A percentile compares a stretch with the other conserved stretches of the same genome.
phyloP scores from a whole-genome alignment of 768 basidiomycete genomes.

The Pleurotus tuber-regium region DNA sequence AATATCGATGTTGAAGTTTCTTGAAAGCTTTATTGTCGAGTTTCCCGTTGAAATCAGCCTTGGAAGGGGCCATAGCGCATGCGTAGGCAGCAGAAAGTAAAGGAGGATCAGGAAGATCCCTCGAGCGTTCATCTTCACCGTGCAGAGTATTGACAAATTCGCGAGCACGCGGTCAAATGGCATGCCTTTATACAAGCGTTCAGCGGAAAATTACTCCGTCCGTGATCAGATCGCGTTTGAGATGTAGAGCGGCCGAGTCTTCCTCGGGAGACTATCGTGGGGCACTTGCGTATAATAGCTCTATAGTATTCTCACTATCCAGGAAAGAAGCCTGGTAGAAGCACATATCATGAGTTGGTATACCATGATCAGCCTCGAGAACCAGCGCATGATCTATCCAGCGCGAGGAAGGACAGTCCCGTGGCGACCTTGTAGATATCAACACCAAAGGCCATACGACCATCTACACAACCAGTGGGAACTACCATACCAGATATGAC shows the following conservation, averaged over 20 bases:
- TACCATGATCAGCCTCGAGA: not conserved
- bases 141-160: not conserved
- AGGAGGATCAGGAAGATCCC: slow-evolving; percentile 8
- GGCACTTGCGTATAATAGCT: no score
- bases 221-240: not conserved
- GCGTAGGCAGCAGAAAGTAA: slow-evolving; percentile 8
- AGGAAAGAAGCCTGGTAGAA: not conserved
- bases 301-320: no score
- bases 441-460: not conserved
- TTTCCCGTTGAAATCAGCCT: slow-evolving; percentile 40
- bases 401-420: not conserved
- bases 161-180: not conserved
- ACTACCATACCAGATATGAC: no score
- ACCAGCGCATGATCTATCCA: not conserved
- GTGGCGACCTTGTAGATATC: no score
- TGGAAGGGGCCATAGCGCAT: slow-evolving; percentile 35
- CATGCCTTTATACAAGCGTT: not conserved
- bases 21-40: slow-evolving; percentile 43
- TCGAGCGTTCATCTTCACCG: not conserved
- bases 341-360: not conserved
- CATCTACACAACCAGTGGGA: not conserved
- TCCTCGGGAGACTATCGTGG: no score
- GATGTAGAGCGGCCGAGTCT: not conserved
- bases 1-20: slow-evolving; percentile 49
- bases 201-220: not conserved